Evolutionary conservation across 1,284 basidiomycete species (phyloP).

Genomic region (Cutaneotrichosporon mucoides): DNA sequence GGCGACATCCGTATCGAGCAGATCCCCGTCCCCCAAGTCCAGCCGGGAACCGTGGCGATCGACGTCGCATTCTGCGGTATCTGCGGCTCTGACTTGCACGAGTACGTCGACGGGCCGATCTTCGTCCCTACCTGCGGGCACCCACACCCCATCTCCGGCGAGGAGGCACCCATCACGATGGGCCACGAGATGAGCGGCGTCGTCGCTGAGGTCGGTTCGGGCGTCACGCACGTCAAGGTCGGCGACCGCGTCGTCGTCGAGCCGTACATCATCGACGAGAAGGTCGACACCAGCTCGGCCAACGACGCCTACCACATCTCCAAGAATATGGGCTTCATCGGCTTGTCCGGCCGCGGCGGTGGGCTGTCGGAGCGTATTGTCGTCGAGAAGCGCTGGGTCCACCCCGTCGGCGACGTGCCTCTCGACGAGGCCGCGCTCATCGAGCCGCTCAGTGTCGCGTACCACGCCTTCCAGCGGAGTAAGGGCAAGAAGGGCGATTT

Average conservation of each 20-base stretch:
- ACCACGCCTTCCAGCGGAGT: slow-evolving; percentile 17
- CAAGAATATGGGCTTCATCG: slow-evolving; percentile 21
- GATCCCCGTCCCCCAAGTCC: slow-evolving; percentile 9
- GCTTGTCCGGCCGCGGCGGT: slow-evolving; percentile 16
- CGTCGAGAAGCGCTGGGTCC: slow-evolving; percentile 20
- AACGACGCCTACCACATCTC: slow-evolving; percentile 19
- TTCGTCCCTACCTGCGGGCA: slow-evolving; percentile 6
- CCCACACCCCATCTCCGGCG: slow-evolving; percentile 12
- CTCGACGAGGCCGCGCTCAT: slow-evolving; percentile 21
- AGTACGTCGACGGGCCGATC: slow-evolving; percentile 17
- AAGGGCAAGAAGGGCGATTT: slow-evolving; percentile 15
- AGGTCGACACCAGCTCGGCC: slow-evolving; percentile 8
- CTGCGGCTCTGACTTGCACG: slow-evolving; percentile 16
- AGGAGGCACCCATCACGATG: slow-evolving; percentile 34
- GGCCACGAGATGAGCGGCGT: slow-evolving; percentile 47
- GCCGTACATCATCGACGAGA: slow-evolving; percentile 24
- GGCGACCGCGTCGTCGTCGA: slow-evolving; percentile 48
- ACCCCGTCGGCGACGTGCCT: slow-evolving; percentile 15
- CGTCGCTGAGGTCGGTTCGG: slow-evolving; percentile 30
- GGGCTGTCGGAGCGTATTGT: slow-evolving; percentile 16
- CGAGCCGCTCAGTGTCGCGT: slow-evolving; percentile 16
- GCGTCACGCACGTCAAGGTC: slow-evolving; percentile 30
- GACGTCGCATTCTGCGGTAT: slow-evolving; percentile 20
- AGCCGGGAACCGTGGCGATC: slow-evolving; percentile 16
- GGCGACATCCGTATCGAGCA: slow-evolving; percentile 17